A percentile compares a stretch with the other conserved stretches of the same genome.
These are phyloP conservation scores for Asclepias syriaca DNA, from an alignment of 257 asterid genomes.

Conservation along the genomic window DNA sequence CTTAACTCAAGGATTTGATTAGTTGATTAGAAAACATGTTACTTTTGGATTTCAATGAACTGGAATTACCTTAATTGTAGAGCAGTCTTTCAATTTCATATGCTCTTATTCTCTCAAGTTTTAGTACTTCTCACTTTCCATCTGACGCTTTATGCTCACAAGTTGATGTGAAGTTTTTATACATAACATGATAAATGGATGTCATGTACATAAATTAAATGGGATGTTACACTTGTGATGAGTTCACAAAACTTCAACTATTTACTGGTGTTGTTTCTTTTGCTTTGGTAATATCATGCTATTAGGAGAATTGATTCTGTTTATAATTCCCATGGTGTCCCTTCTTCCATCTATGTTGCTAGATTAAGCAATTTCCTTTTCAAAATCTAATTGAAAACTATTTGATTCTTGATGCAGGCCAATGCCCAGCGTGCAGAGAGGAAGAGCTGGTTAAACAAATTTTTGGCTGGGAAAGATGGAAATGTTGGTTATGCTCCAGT, in stretches of 20 bases:
- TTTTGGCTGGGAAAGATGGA: constrained; percentile 50
- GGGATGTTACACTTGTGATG: not conserved
- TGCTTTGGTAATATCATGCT: not conserved
- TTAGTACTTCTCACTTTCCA: not conserved
- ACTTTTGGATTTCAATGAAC: not conserved
- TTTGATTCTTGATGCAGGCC: constrained; percentile 51
- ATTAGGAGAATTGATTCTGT: not conserved
- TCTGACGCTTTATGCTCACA: not conserved
- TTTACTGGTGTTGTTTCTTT: not conserved
- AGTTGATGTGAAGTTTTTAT: not conserved
- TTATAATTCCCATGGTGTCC: not conserved
- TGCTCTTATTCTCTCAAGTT: not conserved
- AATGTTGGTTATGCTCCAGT: constrained; percentile 73
- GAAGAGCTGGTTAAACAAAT: constrained; percentile 47
- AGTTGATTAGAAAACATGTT: not conserved
- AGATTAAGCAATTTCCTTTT: not conserved
- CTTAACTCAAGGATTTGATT: not conserved
- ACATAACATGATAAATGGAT: not conserved
- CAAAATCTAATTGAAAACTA: constrained; percentile 12
- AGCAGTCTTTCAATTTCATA: not conserved
- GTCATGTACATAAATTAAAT: not conserved
- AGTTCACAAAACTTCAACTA: not conserved
- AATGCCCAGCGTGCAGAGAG: constrained; percentile 48
- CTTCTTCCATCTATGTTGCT: not conserved
- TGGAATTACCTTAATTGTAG: not conserved